A percentile compares a stretch with the other conserved stretches of the same genome.
Conservation (phyloP, 768 basidiomycete genomes). For the Ramaria sp. region DNA sequence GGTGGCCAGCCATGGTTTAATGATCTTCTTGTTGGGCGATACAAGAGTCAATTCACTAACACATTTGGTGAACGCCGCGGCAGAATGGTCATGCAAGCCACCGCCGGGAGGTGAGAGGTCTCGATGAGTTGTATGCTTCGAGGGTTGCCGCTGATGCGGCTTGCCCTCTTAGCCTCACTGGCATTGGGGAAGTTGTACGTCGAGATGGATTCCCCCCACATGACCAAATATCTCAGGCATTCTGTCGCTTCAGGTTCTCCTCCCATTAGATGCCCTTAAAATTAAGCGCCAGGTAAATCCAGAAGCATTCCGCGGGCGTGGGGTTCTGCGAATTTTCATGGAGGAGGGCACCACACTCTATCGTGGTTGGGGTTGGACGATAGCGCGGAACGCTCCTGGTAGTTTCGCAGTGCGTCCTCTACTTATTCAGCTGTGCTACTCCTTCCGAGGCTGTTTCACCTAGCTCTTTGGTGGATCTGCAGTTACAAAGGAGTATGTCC, state of each 20-base stretch:
- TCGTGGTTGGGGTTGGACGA: slow-evolving; percentile 98
- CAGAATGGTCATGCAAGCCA: slow-evolving; percentile 91
- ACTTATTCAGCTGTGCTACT: not conserved
- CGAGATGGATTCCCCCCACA: not conserved
- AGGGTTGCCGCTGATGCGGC: not conserved
- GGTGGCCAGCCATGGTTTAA: slow-evolving; percentile 98
- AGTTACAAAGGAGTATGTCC: slow-evolving; percentile 84
- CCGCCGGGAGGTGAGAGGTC: slow-evolving; percentile 70
- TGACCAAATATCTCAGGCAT: not conserved
- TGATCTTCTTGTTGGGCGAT: slow-evolving; percentile 77
- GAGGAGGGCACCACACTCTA: slow-evolving; percentile 92
- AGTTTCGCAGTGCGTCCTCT: slow-evolving; percentile 69
- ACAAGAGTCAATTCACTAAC: slow-evolving; percentile 70
- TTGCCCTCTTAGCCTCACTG: slow-evolving; percentile 33
- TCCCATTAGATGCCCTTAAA: slow-evolving; percentile 93
- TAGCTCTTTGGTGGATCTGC: slow-evolving; percentile 98
- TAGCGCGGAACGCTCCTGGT: slow-evolving; percentile 95
- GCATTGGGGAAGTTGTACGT: slow-evolving; percentile 88
- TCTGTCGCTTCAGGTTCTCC: slow-evolving; percentile 48
- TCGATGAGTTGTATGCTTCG: not conserved
- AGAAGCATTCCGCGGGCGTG: slow-evolving; percentile 93
- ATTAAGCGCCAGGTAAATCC: slow-evolving; percentile 99
- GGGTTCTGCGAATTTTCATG: slow-evolving; percentile 76
- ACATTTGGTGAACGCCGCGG: slow-evolving; percentile 91
- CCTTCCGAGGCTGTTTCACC: not conserved